These are phyloP conservation scores for Globisporangium uncinulatum DNA, from an alignment of 352 stramenopile genomes.

Conservation along the genomic window DNA sequence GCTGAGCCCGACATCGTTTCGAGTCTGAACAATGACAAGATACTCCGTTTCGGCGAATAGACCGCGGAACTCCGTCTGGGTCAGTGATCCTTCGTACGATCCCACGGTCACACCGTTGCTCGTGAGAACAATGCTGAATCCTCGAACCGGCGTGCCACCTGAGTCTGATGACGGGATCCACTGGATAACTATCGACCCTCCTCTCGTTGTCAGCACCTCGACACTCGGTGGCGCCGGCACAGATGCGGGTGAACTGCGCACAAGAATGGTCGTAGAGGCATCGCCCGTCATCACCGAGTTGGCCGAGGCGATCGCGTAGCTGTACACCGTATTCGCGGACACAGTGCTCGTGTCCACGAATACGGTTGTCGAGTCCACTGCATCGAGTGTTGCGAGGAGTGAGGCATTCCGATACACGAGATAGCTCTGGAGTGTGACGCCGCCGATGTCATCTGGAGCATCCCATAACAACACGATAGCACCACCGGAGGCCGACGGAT, in stretches of 20 bases:
- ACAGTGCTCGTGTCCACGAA: conserved; percentile 29
- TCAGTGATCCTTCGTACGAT: conserved; percentile 15
- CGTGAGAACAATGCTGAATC: conserved; percentile 17
- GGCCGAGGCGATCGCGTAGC: conserved; percentile 30
- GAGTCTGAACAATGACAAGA: conserved; percentile 13
- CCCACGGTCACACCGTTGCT: conserved; percentile 9
- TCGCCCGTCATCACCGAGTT: conserved; percentile 19
- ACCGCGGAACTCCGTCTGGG: conserved; percentile 13
- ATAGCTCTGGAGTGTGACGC: conserved; percentile 31
- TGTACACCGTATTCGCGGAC: conserved; percentile 23
- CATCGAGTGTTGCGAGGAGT: conserved; percentile 7
- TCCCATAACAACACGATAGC: conserved; percentile 35
- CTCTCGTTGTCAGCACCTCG: conserved; percentile 12
- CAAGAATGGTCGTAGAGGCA: conserved; percentile 6
- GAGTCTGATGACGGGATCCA: conserved; percentile 22
- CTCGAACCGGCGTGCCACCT: conserved; percentile 22
- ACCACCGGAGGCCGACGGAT: conserved; percentile 29
- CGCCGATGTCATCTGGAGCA: conserved; percentile 29
- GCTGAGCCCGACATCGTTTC: conserved; percentile 27
- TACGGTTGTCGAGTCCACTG: neutral
- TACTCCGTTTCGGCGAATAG: conserved; percentile 37
- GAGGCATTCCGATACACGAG: conserved; percentile 29
- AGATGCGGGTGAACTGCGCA: conserved; percentile 16
- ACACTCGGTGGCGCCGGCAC: conserved; percentile 15
- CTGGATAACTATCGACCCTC: conserved; percentile 21